phyloP scores from a whole-genome alignment of 1,284 basidiomycete genomes.

The Pascua guehoae region DNA sequence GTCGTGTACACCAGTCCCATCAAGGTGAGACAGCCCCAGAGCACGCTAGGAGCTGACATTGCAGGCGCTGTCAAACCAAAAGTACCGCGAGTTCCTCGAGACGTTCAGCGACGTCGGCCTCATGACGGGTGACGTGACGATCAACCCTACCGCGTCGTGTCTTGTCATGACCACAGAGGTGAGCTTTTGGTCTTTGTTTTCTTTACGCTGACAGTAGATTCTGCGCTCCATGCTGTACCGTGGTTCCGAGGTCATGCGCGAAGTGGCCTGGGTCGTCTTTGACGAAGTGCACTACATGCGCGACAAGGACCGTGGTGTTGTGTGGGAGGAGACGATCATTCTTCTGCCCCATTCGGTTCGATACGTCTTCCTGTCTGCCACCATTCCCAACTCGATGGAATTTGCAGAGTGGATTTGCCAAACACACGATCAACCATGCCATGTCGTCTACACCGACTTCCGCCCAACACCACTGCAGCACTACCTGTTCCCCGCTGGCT shows the following conservation, averaged over 20 bases:
- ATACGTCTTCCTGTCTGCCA: conserved; percentile 99
- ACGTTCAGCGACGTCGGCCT: conserved; percentile 97
- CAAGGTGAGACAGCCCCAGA: conserved; percentile 64
- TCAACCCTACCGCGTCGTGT: conserved; percentile 94
- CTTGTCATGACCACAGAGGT: conserved; percentile 99
- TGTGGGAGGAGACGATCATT: conserved; percentile 86
- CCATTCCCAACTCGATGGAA: conserved; percentile 99
- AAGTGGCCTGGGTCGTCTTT: conserved; percentile 99
- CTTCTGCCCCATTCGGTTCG: conserved; percentile 92
- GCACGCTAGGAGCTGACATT: background rate
- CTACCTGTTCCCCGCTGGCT: conserved; percentile 94
- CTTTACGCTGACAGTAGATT: conserved; percentile 63
- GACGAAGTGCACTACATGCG: conserved; percentile 99
- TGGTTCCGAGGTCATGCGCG: conserved; percentile 98
- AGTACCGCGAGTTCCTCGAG: conserved; percentile 95
- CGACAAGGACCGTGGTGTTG: conserved; percentile 71
- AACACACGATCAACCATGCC: conserved; percentile 95
- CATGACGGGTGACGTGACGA: conserved; percentile 99
- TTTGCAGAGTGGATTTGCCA: conserved; percentile 99
- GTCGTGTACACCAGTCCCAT: conserved; percentile 99
- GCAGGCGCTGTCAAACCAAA: conserved; percentile 94
- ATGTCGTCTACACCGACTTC: conserved; percentile 99
- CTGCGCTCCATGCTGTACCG: conserved; percentile 97
- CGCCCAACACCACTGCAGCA: conserved; percentile 97
- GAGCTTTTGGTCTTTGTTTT: too few relatives aligned